A percentile compares a stretch with the other conserved stretches of the same genome.
These are phyloP conservation scores for Linderniella brevidens DNA, from an alignment of 257 asterid genomes.

Conservation along the genomic window DNA sequence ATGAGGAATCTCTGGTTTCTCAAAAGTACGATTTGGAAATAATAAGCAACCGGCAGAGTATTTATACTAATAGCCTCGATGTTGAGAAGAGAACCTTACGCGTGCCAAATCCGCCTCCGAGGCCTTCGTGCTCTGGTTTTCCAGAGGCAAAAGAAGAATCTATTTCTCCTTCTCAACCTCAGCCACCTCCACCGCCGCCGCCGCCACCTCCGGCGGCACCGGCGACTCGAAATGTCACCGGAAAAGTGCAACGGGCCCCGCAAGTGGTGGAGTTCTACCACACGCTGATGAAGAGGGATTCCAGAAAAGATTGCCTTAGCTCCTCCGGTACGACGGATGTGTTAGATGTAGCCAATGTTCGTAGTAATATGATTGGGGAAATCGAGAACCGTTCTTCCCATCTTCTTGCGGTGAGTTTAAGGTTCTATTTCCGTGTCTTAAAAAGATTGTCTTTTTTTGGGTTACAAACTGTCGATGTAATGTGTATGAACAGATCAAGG, in stretches of 20 bases:
- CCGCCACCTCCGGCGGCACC: slow-evolving; percentile 35
- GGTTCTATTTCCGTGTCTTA: background rate
- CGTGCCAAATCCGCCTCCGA: slow-evolving; percentile 83
- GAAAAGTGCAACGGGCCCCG: slow-evolving; percentile 49
- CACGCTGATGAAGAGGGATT: slow-evolving; percentile 58
- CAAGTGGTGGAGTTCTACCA: slow-evolving; percentile 87
- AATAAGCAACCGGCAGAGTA: slow-evolving; percentile 17
- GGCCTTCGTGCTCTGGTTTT: slow-evolving; percentile 41
- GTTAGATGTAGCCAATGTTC: slow-evolving; percentile 23
- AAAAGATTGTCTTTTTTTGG: background rate
- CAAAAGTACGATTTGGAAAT: slow-evolving; percentile 28
- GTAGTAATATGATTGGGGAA: slow-evolving; percentile 80
- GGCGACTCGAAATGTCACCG: slow-evolving; percentile 17
- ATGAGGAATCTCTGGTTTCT: slow-evolving; percentile 23
- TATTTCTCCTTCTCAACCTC: slow-evolving; percentile 20
- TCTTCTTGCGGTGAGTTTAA: slow-evolving; percentile 48
- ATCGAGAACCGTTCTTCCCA: slow-evolving; percentile 82
- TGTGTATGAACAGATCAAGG: slow-evolving; percentile 43
- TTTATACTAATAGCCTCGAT: slow-evolving; percentile 21
- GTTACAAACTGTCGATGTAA: background rate
- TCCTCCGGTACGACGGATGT: slow-evolving; percentile 18
- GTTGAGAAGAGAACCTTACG: slow-evolving; percentile 61
- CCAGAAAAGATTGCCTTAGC: slow-evolving; percentile 42
- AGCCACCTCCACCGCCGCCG: slow-evolving; percentile 29
- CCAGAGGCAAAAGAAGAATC: slow-evolving; percentile 22